A percentile compares a stretch with the other conserved stretches of the same genome.
Evolutionary conservation across 768 basidiomycete genomes (phyloP).

Genomic region (Macrolepiota albuminosa): DNA sequence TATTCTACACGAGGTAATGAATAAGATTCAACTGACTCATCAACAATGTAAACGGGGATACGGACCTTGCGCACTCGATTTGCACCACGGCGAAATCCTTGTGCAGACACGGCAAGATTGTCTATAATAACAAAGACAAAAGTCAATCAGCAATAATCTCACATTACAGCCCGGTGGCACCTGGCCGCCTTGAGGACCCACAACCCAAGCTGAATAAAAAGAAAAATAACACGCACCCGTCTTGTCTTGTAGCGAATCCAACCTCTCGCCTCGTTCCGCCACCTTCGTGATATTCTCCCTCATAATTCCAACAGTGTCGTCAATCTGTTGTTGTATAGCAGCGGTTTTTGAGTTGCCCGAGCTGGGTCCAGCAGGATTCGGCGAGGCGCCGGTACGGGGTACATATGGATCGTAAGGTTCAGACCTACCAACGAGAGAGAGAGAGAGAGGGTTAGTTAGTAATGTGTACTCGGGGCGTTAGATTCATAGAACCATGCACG

Average conservation of each 20-base stretch:
- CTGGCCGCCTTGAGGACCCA: neutral
- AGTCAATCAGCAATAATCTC: slow-evolving; percentile 4
- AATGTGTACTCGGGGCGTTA: slow-evolving; percentile 5
- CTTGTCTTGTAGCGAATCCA: slow-evolving; percentile 96
- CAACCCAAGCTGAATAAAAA: neutral
- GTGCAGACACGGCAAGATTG: slow-evolving; percentile 96
- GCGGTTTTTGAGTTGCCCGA: slow-evolving; percentile 81
- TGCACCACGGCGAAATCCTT: slow-evolving; percentile 96
- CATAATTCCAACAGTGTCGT: slow-evolving; percentile 97
- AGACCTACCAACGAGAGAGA: slow-evolving; percentile 52
- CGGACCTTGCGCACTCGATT: slow-evolving; percentile 95
- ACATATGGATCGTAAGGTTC: slow-evolving; percentile 99
- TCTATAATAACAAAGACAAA: slow-evolving; percentile 42
- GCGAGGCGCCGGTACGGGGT: slow-evolving; percentile 72
- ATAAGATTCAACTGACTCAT: slow-evolving; percentile 4
- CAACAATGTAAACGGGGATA: slow-evolving; percentile 11
- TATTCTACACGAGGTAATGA: slow-evolving; percentile 49
- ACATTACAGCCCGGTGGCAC: neutral
- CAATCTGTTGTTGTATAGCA: slow-evolving; percentile 95
- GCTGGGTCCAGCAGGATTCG: slow-evolving; percentile 45
- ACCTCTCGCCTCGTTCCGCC: slow-evolving; percentile 88
- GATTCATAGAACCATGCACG: slow-evolving; percentile 16
- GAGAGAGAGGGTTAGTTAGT: neutral
- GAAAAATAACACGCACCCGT: slow-evolving; percentile 62
- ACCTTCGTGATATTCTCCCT: slow-evolving; percentile 96